These are phyloP conservation scores for Isabelozyma gotoi DNA, from an alignment of 805 yeast genomes.

Conservation along the genomic window DNA sequence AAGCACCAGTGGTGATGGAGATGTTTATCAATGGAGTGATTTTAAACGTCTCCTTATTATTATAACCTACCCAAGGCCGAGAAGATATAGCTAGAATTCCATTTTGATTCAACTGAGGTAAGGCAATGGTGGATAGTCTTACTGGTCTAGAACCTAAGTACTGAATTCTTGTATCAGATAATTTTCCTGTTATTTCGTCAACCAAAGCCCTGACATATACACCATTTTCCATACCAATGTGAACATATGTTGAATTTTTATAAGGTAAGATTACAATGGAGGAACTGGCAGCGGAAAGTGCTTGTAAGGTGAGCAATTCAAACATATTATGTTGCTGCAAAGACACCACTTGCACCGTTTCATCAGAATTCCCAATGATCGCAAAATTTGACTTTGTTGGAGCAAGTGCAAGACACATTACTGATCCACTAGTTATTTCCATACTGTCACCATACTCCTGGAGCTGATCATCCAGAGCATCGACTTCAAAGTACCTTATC, in stretches of 20 bases:
- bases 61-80: conserved; percentile 55
- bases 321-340: conserved; percentile 59
- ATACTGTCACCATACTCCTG: conserved; percentile 67
- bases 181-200: conserved; percentile 56
- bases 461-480: conserved; percentile 55
- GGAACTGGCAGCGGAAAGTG: conserved; percentile 48
- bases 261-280: conserved; percentile 24
- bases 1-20: conserved; percentile 44
- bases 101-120: conserved; percentile 17
- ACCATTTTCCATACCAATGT: conserved; percentile 84
- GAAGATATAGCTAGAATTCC: conserved; percentile 52
- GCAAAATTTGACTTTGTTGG: conserved; percentile 56
- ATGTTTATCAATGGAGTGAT: conserved; percentile 49
- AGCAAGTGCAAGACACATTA: conserved; percentile 45
- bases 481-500: conserved; percentile 79
- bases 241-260: conserved; percentile 41
- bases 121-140: conserved; percentile 37
- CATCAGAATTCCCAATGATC: conserved; percentile 72
- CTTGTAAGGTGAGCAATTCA: conserved; percentile 63
- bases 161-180: conserved; percentile 62
- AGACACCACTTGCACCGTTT: conserved; percentile 66
- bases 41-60: conserved; percentile 33
- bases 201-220: conserved; percentile 65
- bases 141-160: conserved; percentile 75
- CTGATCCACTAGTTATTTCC: conserved; percentile 49